These are phyloP conservation scores for Curvularia eragrostidis DNA, from an alignment of 2,329 filamentous ascomycete genomes.

Conservation along the genomic window DNA sequence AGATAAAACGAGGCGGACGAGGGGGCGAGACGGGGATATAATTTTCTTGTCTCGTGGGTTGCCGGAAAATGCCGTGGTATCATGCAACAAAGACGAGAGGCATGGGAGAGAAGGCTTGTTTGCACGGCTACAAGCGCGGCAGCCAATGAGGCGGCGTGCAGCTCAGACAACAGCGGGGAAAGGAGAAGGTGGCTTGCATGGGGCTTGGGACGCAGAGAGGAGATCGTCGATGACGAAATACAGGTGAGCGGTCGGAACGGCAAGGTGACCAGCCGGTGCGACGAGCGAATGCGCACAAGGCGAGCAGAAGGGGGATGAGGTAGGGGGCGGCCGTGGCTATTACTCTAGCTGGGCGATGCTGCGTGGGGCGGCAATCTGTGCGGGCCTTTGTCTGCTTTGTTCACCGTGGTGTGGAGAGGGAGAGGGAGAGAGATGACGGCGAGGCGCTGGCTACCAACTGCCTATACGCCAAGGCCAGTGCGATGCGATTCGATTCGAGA, in stretches of 20 bases:
- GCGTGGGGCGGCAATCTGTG: not conserved
- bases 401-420: not conserved
- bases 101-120: not conserved
- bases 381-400: not conserved
- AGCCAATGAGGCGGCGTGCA: slow-evolving; percentile 14
- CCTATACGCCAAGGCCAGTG: not conserved
- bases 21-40: slow-evolving; percentile 4
- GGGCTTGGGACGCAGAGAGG: slow-evolving; percentile 10
- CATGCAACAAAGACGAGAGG: slow-evolving; percentile 6
- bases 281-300: not conserved
- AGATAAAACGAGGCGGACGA: slow-evolving; percentile 1
- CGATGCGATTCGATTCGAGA: too few relatives aligned
- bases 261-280: slow-evolving; percentile 4
- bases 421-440: not conserved
- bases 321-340: not conserved
- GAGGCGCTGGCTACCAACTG: not conserved
- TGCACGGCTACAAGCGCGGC: slow-evolving; percentile 7
- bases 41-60: not conserved
- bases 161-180: not conserved
- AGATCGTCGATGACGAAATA: slow-evolving; percentile 11
- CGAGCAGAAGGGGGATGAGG: not conserved
- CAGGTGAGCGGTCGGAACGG: slow-evolving; percentile 5
- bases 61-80: slow-evolving; percentile 1
- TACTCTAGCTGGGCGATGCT: not conserved
- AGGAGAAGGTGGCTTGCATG: slow-evolving; percentile 7